Evolutionary conservation across 441 rosid species (phyloP), one percentile per base, ranked within the genome.

Genomic region (Erysimum pusillum): DNA sequence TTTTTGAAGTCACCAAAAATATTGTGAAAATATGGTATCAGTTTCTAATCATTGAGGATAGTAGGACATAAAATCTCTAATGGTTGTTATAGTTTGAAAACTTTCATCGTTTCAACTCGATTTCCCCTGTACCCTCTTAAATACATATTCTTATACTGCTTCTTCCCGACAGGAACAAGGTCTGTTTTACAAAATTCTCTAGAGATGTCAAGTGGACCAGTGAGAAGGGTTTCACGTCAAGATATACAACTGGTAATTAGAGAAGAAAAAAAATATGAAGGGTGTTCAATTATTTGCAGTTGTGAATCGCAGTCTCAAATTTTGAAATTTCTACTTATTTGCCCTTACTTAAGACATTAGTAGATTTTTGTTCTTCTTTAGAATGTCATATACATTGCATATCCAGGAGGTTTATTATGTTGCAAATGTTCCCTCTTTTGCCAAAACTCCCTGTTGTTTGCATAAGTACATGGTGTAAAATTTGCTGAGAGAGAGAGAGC

Each of bases 181-280:
- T 67, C 56, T 80, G 60, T 25, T 52, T 69, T 48, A 22, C 73
- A 32, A 9, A 34, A 34, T 2, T 12, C 63, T 28, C 36, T 25
- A 64, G 75, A 65, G 39, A 94, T 94, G 99, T 91, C 98, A 1
- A 91, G 84, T 75, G 94, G 90, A 81, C 48, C 90, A 4, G 87
- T 78, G 39, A 90, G 93, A 79, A 88, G 94, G 82, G 98, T 94
- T 34, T 92, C 98, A 17, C 91, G 92, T 49, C 88, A 87, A 83
- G 96, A 94, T 83, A 92, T 94, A 76, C 97, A 94, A 84, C 82
- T 88, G 83, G 98, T 93, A 79, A 80, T 52, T 25, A 25, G 3
- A 25, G 28, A 5, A 0, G 1, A 52, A 22, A 36, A 44, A 46
- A 28, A 13, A n/a, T n/a, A 6, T 42, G 0, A 63, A 48, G 49